A percentile compares a stretch with the other conserved stretches of the same genome.
phyloP scores from a whole-genome alignment of 1,284 basidiomycete genomes.

The Cryptococcus sp. region DNA sequence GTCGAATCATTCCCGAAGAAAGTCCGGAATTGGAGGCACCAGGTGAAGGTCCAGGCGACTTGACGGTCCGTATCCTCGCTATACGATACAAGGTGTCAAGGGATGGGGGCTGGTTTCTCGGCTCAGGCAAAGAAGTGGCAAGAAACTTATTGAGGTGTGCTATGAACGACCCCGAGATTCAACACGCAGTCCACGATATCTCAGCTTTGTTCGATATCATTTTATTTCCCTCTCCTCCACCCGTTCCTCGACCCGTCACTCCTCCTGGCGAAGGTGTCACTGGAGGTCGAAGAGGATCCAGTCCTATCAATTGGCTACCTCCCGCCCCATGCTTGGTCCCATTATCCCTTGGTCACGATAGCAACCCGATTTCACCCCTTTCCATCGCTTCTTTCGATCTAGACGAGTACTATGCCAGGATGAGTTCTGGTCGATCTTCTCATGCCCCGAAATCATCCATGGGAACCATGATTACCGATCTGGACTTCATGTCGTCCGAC shows the following conservation, averaged over 20 bases:
- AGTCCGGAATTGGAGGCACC: background rate
- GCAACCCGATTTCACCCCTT: background rate
- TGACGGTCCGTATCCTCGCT: slow-evolving; percentile 20
- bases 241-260: background rate
- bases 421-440: slow-evolving; percentile 6
- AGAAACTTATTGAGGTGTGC: slow-evolving; percentile 3
- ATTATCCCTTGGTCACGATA: background rate
- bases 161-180: background rate
- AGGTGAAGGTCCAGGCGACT: background rate
- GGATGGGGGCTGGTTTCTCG: slow-evolving; percentile 31
- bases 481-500: background rate
- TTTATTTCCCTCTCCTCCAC: background rate
- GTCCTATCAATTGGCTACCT: background rate
- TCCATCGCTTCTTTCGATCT: slow-evolving; percentile 29
- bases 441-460: background rate
- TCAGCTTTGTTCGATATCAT: background rate
- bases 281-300: too few species aligned
- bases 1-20: slow-evolving; percentile 1
- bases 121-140: slow-evolving; percentile 20
- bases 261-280: too few species aligned
- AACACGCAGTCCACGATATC: background rate
- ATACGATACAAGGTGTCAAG: slow-evolving; percentile 21
- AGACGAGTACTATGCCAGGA: slow-evolving; percentile 32
- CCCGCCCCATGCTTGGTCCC: background rate
- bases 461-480: background rate